A percentile compares a stretch with the other conserved stretches of the same genome.
Conservation (phyloP, 768 basidiomycete species). For the Neoboletus brunneissimus region DNA sequence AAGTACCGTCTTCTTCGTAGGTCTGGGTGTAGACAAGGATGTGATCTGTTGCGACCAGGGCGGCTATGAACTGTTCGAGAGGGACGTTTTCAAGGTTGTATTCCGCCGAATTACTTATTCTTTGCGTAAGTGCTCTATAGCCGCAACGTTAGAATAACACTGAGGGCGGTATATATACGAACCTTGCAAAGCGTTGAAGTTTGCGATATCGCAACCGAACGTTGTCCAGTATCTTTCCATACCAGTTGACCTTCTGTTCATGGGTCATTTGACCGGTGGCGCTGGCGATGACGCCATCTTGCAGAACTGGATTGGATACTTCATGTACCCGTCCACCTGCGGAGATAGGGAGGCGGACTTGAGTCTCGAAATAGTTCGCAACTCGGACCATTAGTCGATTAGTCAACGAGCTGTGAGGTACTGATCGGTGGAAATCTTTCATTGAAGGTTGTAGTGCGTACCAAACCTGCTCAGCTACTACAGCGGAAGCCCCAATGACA, state of each 20-base stretch:
- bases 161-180: neutral
- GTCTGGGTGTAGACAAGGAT: constrained; percentile 88
- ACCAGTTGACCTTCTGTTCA: constrained; percentile 85
- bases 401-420: constrained; percentile 67
- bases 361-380: constrained; percentile 91
- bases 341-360: constrained; percentile 73
- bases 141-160: constrained; percentile 4
- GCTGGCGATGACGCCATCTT: constrained; percentile 37
- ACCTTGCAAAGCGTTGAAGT: constrained; percentile 91
- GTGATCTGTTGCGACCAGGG: constrained; percentile 81
- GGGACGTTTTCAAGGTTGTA: constrained; percentile 75
- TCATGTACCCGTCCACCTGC: constrained; percentile 31
- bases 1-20: constrained; percentile 88
- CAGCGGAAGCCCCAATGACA: constrained; percentile 78
- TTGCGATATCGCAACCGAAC: constrained; percentile 91
- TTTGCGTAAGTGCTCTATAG: constrained; percentile 66
- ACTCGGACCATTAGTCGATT: constrained; percentile 92
- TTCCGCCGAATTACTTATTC: constrained; percentile 92
- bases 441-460: constrained; percentile 36
- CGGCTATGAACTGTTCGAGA: constrained; percentile 75
- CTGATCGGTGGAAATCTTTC: neutral
- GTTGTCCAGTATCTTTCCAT: constrained; percentile 88
- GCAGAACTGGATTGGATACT: constrained; percentile 34
- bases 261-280: constrained; percentile 59
- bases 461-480: constrained; percentile 97